These are phyloP conservation scores for Andalucia godoyi DNA, from an alignment of 78 protist species.

Conservation along the genomic window DNA sequence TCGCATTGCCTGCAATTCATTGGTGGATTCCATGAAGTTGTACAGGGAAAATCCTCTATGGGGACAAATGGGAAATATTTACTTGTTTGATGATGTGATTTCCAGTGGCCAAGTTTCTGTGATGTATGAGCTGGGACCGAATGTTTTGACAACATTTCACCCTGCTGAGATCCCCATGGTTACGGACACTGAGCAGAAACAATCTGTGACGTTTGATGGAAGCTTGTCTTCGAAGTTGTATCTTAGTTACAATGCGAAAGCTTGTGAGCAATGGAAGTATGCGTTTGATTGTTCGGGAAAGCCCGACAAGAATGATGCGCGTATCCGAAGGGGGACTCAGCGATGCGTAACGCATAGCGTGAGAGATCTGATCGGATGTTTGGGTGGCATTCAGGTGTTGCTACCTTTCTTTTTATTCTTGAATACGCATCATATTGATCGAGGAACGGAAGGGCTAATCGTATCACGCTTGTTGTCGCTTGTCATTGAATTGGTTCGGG, in stretches of 20 bases:
- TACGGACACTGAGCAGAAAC: neutral
- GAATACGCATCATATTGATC: neutral
- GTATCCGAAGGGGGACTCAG: neutral
- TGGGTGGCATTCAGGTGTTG: conserved; percentile 12
- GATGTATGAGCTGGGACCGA: conserved; percentile 15
- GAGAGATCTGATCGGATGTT: neutral
- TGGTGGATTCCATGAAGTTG: neutral
- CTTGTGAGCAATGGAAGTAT: neutral
- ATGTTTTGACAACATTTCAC: conserved; percentile 18
- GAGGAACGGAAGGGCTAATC: neutral
- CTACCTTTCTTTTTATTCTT: neutral
- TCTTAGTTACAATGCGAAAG: neutral
- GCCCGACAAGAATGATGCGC: neutral
- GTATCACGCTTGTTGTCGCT: neutral
- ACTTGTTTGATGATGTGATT: conserved; percentile 8
- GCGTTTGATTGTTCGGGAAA: neutral
- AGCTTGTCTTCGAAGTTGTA: neutral
- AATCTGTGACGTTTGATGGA: neutral
- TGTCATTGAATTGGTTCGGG: neutral
- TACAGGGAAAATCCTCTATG: neutral
- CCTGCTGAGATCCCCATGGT: neutral
- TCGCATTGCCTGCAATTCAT: conserved; percentile 4
- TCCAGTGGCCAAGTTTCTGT: neutral
- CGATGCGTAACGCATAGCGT: neutral
- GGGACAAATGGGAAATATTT: conserved; percentile 27